A percentile compares a stretch with the other conserved stretches of the same genome.
These are phyloP conservation scores for Ganoderma boninense DNA, from an alignment of 1,284 basidiomycete species.

Conservation along the genomic window DNA sequence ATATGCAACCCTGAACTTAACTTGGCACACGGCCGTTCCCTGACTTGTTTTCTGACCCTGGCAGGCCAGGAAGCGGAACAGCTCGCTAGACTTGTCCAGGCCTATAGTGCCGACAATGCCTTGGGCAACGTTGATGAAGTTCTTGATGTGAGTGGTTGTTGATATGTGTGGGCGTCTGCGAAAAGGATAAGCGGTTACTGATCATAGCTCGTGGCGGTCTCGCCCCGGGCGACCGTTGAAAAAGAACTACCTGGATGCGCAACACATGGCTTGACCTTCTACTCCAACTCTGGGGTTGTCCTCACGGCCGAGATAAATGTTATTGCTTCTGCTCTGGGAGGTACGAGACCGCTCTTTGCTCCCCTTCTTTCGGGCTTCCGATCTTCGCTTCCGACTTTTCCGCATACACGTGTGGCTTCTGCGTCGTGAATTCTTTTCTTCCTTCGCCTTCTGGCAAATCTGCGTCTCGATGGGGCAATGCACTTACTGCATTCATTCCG, in stretches of 20 bases:
- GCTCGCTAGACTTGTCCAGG: constrained; percentile 55
- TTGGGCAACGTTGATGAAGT: constrained; percentile 72
- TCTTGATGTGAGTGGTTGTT: constrained; percentile 52
- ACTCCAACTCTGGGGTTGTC: constrained; percentile 60
- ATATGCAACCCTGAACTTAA: not conserved
- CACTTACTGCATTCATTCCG: constrained; percentile 15
- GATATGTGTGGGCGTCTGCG: constrained; percentile 26
- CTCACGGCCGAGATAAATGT: constrained; percentile 68
- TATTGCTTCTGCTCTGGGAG: constrained; percentile 69
- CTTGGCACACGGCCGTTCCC: not conserved
- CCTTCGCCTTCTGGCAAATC: constrained; percentile 3
- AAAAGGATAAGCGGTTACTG: constrained; percentile 18
- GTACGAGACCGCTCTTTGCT: constrained; percentile 46
- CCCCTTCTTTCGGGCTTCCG: constrained; percentile 5
- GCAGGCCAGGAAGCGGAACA: constrained; percentile 67
- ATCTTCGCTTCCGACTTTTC: not conserved
- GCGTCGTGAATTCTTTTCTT: not conserved
- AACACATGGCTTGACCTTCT: constrained; percentile 67
- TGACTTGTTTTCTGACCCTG: constrained; percentile 10
- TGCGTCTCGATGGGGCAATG: constrained; percentile 4
- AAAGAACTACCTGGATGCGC: constrained; percentile 71
- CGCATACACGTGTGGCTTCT: constrained; percentile 2
- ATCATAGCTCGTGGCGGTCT: not conserved
- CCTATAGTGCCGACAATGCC: constrained; percentile 60
- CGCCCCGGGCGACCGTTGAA: constrained; percentile 2